Evolutionary conservation across 2,329 filamentous ascomycete genomes (phyloP), one percentile per base, ranked within the genome.

Genomic region (Apiospora pterosperma): DNA sequence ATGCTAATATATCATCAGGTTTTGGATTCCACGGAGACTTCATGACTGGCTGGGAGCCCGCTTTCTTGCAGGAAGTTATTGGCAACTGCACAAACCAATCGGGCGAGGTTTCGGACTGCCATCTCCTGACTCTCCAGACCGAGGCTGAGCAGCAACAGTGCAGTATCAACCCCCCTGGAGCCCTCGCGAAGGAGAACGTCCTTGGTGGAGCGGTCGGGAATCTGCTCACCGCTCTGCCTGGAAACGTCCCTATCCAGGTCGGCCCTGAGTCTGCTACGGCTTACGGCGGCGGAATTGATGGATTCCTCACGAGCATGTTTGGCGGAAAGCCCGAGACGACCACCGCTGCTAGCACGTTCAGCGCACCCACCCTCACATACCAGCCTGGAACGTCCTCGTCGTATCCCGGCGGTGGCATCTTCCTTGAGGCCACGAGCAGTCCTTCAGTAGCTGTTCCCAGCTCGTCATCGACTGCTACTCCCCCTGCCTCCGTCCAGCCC

Each of bases 21-120:
- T 91, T 83, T 69, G 90, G 91, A 39, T 92, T 92, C 75, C 87
- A 96, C 73, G 92, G 84, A 60, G 92, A 96, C 74, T 94, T 95
- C 78, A 88, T 93, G 71, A 89, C 85, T 74, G 92, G 91, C 34
- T 96, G 92, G 92, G 85, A 93, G 2, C 73, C 79, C 10, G 79
- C 81, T 4, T 88, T 92, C 76, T 84, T 96, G 39, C 88, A 93
- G 76, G 62, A 84, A 6, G 92, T 92, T n/a, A 82, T 94, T 67
- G 76, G 93, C 59, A 85, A 82, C 8, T 97, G 94, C 84, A 95
- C 90, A 62, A 91, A 88, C 76, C 73, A 72, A 0, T 88, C 87
- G 11, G 94, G 94, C 38, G 72, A 81, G 48, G 87, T 97, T 58
- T 72, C 83, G 52, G 92, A 94, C 76, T 97, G 94, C 79, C 79